Percentiles rank a stretch among this genome's conserved stretches.
Conservation (phyloP, 139 green algal species). For the Auxenochlorella protothecoides region DNA sequence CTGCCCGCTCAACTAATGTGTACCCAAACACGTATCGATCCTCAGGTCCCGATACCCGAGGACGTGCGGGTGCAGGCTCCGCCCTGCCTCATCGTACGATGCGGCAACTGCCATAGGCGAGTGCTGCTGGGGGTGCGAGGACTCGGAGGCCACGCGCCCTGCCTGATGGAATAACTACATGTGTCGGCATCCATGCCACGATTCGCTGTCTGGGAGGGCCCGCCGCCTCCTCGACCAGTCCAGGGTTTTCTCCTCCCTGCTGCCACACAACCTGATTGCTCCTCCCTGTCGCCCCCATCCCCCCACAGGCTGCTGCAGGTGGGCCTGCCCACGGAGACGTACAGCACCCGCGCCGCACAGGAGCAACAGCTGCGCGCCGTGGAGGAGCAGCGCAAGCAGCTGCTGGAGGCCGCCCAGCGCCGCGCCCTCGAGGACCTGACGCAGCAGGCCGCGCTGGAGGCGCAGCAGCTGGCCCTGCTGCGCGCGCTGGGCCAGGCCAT, state of each 20-base stretch:
- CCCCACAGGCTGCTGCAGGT: slow-evolving; percentile 3
- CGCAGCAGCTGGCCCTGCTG: neutral
- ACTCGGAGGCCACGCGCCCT: too few species aligned
- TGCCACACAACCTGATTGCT: too few species aligned
- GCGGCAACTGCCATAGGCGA: neutral
- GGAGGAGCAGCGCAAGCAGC: neutral
- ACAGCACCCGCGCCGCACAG: neutral
- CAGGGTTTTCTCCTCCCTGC: too few species aligned
- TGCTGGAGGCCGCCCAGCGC: neutral
- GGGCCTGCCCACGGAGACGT: neutral
- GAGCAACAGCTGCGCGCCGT: neutral
- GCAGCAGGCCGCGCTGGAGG: neutral
- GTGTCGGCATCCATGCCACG: too few species aligned
- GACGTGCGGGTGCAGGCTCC: neutral
- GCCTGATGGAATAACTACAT: too few species aligned
- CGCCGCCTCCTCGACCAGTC: too few species aligned
- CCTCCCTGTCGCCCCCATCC: too few species aligned
- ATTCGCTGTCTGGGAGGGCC: too few species aligned
- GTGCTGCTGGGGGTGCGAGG: too few species aligned
- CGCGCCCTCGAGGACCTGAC: neutral
- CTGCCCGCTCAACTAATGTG: too few species aligned
- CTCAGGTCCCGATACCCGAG: slow-evolving; percentile 3
- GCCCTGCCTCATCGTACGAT: neutral
- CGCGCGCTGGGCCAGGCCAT: too few species aligned
- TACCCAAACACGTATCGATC: too few species aligned